These are phyloP conservation scores for Sclerotiophoma versabilis DNA, from an alignment of 2,329 filamentous ascomycete genomes.

Conservation along the genomic window DNA sequence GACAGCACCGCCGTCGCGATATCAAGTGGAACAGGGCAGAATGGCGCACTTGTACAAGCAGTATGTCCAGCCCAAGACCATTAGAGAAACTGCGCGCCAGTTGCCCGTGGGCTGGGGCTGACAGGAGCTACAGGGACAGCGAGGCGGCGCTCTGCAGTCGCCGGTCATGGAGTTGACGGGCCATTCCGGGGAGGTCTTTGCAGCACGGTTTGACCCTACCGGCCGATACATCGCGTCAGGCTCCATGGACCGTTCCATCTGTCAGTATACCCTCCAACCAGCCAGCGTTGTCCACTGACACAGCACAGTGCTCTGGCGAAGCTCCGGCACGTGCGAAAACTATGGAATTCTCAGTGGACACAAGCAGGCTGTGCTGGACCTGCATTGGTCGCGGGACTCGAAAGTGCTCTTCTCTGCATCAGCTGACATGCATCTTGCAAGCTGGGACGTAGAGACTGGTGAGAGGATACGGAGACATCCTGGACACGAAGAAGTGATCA, in stretches of 20 bases:
- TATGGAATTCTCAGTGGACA: constrained; percentile 89
- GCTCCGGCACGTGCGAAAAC: constrained; percentile 92
- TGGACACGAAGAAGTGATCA: constrained; percentile 96
- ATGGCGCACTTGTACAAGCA: constrained; percentile 70
- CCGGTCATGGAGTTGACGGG: constrained; percentile 92
- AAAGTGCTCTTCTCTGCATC: constrained; percentile 90
- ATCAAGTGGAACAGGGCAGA: constrained; percentile 62
- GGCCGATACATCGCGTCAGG: constrained; percentile 91
- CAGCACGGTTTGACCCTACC: constrained; percentile 86
- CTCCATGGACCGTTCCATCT: constrained; percentile 91
- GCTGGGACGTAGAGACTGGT: constrained; percentile 95
- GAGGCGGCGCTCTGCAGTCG: constrained; percentile 83
- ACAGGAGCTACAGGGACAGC: constrained; percentile 66
- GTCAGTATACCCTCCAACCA: constrained; percentile 58
- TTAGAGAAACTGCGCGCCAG: background rate
- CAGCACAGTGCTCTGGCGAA: constrained; percentile 83
- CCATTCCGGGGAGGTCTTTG: constrained; percentile 83
- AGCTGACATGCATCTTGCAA: constrained; percentile 90
- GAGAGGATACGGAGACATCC: constrained; percentile 88
- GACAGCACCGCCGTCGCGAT: constrained; percentile 63
- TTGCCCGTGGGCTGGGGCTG: constrained; percentile 37
- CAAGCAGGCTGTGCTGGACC: constrained; percentile 86
- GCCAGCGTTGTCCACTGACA: constrained; percentile 23
- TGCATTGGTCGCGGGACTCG: constrained; percentile 97
- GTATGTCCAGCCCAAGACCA: constrained; percentile 63